Conservation (phyloP, 1,284 basidiomycete genomes). For the Tilletia horrida region DNA sequence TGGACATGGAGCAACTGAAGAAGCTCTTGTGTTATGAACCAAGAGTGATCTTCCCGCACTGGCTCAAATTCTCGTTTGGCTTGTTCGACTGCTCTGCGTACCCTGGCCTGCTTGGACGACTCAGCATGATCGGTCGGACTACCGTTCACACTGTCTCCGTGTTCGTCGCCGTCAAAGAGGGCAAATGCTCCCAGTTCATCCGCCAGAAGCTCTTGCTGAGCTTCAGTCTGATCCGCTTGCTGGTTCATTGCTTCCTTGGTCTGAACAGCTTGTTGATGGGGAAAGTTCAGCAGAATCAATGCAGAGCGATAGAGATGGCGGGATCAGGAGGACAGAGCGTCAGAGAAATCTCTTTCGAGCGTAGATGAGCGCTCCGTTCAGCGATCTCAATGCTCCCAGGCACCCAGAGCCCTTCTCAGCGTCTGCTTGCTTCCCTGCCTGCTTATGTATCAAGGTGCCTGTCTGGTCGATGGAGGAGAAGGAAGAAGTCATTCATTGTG, state of each 20-base stretch:
- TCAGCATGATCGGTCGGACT: neutral
- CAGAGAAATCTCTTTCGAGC: too few species aligned
- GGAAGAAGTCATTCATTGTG: too few species aligned
- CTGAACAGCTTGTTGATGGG: neutral
- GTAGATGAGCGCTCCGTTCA: too few species aligned
- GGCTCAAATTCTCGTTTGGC: neutral
- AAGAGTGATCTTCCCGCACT: neutral
- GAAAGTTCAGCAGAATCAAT: too few species aligned
- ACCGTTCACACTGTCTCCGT: neutral
- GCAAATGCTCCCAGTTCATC: neutral
- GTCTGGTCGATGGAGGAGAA: too few species aligned
- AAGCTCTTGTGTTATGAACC: constrained; percentile 7
- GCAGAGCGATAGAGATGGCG: too few species aligned
- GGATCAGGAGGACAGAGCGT: too few species aligned
- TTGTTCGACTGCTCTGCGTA: constrained; percentile 5
- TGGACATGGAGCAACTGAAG: neutral
- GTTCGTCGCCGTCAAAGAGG: neutral
- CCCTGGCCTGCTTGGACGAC: neutral
- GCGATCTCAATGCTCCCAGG: too few species aligned
- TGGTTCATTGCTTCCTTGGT: neutral
- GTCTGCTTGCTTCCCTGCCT: too few species aligned
- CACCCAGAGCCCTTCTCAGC: too few species aligned
- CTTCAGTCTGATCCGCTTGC: too few species aligned
- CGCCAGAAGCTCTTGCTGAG: neutral
- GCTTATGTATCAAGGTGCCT: too few species aligned